Evolutionary conservation across 257 asterid species (phyloP).

Genomic region (Ilex asprella): DNA sequence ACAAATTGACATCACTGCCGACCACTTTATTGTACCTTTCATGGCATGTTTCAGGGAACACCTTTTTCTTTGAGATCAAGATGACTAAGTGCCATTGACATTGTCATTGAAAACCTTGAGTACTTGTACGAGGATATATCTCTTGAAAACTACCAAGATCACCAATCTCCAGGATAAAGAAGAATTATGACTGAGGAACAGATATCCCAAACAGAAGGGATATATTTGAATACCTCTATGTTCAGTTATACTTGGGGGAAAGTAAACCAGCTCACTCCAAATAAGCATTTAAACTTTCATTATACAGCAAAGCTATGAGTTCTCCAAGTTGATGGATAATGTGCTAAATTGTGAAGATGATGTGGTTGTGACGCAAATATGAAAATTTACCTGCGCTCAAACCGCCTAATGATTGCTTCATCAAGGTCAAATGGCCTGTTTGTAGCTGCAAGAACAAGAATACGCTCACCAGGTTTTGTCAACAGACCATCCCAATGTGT

Average conservation of each 20-base stretch:
- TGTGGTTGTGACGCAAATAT: neutral
- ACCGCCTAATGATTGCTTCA: slow-evolving; percentile 95
- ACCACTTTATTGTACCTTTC: no score
- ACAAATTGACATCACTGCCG: neutral
- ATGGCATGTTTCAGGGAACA: no score
- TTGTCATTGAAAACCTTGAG: no score
- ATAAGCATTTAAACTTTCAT: no score
- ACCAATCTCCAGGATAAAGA: no score
- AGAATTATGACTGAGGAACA: no score
- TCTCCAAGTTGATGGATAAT: neutral
- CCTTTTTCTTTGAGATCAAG: no score
- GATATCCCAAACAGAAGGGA: no score
- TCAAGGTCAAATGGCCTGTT: slow-evolving; percentile 98
- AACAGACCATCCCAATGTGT: slow-evolving; percentile 93
- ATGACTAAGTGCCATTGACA: no score
- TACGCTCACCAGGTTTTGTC: slow-evolving; percentile 83
- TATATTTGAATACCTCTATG: no score
- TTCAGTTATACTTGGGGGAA: no score
- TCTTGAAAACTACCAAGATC: neutral
- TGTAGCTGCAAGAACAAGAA: slow-evolving; percentile 98
- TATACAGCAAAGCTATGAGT: neutral
- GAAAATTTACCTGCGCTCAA: slow-evolving; percentile 78
- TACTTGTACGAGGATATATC: neutral
- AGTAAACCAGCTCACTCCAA: no score
- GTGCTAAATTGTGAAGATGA: neutral